These are phyloP conservation scores for Aspergillus brasiliensis DNA, from an alignment of 2,329 filamentous ascomycete genomes.

Conservation along the genomic window DNA sequence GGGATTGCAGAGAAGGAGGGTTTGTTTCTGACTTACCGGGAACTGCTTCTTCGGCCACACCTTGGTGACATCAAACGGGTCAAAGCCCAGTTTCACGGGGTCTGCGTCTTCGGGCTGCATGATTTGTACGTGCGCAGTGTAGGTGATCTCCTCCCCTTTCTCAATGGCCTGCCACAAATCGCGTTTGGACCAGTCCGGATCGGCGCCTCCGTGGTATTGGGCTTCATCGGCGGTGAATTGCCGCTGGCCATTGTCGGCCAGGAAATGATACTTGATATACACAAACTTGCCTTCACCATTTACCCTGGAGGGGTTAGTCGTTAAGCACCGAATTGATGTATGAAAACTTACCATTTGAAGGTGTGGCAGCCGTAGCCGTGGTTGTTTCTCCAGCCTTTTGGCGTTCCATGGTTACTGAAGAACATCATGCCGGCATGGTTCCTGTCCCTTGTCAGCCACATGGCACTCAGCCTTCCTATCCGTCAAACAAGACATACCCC, in stretches of 20 bases:
- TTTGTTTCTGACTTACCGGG: constrained; percentile 30
- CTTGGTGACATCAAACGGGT: constrained; percentile 58
- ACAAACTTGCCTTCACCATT: constrained; percentile 53
- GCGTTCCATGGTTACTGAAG: constrained; percentile 55
- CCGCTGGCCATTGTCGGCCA: constrained; percentile 51
- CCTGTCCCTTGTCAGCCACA: constrained; percentile 6
- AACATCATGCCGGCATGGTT: constrained; percentile 55
- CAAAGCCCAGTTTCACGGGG: constrained; percentile 53
- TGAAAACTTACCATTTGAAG: constrained; percentile 43
- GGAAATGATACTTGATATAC: constrained; percentile 56
- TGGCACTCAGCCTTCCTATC: not conserved
- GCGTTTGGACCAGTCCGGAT: constrained; percentile 55
- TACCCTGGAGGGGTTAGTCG: constrained; percentile 29
- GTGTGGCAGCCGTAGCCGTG: constrained; percentile 52
- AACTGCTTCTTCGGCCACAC: constrained; percentile 54
- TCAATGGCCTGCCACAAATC: constrained; percentile 51
- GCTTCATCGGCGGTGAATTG: constrained; percentile 51
- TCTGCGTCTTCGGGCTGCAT: constrained; percentile 52
- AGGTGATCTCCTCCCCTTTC: constrained; percentile 44
- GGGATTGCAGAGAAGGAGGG: too few relatives aligned
- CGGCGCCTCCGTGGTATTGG: constrained; percentile 49
- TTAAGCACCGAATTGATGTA: too few relatives aligned
- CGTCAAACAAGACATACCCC: constrained; percentile 18
- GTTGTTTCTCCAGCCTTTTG: constrained; percentile 47
- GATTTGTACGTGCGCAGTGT: constrained; percentile 50